Base-by-base conservation (phyloP, 148 eudicot species). In the Cornus kousa region DNA sequence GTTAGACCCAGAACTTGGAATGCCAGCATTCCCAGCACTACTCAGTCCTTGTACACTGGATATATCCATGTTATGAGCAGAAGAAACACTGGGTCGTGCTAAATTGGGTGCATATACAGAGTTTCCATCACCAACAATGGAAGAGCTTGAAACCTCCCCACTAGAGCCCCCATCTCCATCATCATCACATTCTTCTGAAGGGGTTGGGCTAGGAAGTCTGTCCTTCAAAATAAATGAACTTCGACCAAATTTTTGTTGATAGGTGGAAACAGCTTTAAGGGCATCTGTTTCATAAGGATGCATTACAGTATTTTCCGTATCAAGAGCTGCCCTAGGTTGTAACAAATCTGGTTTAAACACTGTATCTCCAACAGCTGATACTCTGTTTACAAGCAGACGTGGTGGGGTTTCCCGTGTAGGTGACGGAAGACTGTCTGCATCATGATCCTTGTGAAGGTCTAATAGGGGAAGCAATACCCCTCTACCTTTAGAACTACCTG, bases 151-250 rank as follows among this genome's bases (percentile, higher is more conserved):
- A 71, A 90, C 89, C 84, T 96, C 99, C 67, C 85, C 97, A 79
- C 83, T 78, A 20, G 68, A 79, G 70, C 92, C 99, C 74, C 85
- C 90, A 79, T 82, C 89, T 70, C 83, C 91, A 57, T 77, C 81
- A 68, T 87, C 81, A 68, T 87, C 89, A 74, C 90, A 84, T 48
- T 91, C 97, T 79, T 92, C 95, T 24, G 97, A 94, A 77, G 98
- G 99, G 77, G 99, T 96, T 68, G 99, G 99, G 79, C 99, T 96
- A 10, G 99, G 99, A 81, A 96, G 95, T 73, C 82, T 86, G 67
- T 94, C 97, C 60, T 79, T 75, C 75, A 87, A 79, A 60, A 76
- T 59, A 66, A 91, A 89, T 28, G 97, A 81, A 82, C 83, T 86
- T 77, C 83, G 85, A 33, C 90, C 89, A 86, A 94, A 96, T 85